Base-by-base conservation (phyloP, 1,284 basidiomycete genomes). In the Boletellus deceptivus region DNA sequence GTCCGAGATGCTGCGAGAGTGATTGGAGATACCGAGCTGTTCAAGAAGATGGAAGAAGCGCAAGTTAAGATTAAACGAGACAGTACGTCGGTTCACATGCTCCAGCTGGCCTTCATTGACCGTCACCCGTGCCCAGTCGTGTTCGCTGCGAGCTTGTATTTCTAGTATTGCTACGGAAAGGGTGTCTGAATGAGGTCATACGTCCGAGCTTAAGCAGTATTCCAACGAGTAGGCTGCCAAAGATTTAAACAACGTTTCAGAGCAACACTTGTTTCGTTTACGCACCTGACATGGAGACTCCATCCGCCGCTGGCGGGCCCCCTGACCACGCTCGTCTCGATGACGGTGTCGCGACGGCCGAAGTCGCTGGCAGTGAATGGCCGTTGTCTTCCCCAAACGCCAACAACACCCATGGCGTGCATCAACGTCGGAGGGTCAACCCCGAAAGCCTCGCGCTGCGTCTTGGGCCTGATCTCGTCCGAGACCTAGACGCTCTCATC, bases 31-130 rank as follows among this genome's bases (percentile, higher is more conserved):
- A 86, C 89, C 13, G 93, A 92, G 49, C 71, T 99, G 46, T 96
- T 95, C 77, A 89, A 91, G 68, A 99, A 99, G 73, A 98, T 99
- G 93, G 96, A 98, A 66, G 90, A 90, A 60, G 89, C 91, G 1
- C 95, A 98, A 67, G 81, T 85, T 18, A 88, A 91, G 66, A 98
- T 99, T 63, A 94, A 94, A 70, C 77, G 94, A 65, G 94, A 98
- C 69, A 94, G 91, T 93, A 70, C 79, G 90, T 78, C 41, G 31
- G 43, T 36, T 56, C 43, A 2, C 46, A 38, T 52, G 31, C 38
- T 14, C 29, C 31, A 20, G 33, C 24, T 37, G 6, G 31, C 35
- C n/a, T 4, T 29, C 46, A 49, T 55, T 49, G 59, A 55, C 41
- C 37, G 22, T 27, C 41, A 25, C 17, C 18, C 34, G 46, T 33